These are phyloP conservation scores for Leishmania lainsoni DNA, from an alignment of 208 protist genomes.

Conservation along the genomic window DNA sequence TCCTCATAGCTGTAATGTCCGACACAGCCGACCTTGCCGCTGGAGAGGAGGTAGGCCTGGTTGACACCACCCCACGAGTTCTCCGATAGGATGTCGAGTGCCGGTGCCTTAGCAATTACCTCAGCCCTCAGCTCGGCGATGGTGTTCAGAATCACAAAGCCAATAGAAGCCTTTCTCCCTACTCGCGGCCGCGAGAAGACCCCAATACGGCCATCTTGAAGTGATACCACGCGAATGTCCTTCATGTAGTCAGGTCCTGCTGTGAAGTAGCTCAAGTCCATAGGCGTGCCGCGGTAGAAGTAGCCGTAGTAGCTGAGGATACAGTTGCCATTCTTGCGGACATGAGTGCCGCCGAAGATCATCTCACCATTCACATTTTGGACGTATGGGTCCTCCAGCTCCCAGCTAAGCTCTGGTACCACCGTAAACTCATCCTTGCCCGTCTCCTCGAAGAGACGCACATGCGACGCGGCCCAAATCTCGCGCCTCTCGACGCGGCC, in stretches of 20 bases:
- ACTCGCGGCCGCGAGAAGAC: constrained; percentile 39
- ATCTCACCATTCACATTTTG: constrained; percentile 37
- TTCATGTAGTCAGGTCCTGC: constrained; percentile 51
- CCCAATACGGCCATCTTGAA: constrained; percentile 36
- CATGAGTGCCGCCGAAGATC: constrained; percentile 44
- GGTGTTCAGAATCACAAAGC: constrained; percentile 36
- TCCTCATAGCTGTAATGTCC: constrained; percentile 48
- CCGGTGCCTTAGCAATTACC: constrained; percentile 24
- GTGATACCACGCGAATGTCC: constrained; percentile 44
- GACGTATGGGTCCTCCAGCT: constrained; percentile 50
- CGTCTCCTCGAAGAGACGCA: constrained; percentile 45
- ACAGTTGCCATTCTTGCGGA: constrained; percentile 33
- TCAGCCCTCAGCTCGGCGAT: constrained; percentile 30
- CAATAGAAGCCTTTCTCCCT: constrained; percentile 29
- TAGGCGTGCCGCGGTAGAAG: constrained; percentile 38
- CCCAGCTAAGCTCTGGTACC: constrained; percentile 24
- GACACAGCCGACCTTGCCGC: constrained; percentile 52
- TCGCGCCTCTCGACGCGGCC: constrained; percentile 47
- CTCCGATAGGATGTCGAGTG: constrained; percentile 28
- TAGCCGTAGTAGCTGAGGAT: constrained; percentile 40
- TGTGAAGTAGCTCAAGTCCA: constrained; percentile 38
- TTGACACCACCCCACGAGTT: constrained; percentile 53
- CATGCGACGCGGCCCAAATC: constrained; percentile 39
- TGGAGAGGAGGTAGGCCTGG: constrained; percentile 49
- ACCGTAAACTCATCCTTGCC: constrained; percentile 46